A percentile compares a stretch with the other conserved stretches of the same genome.
Evolutionary conservation across 164 flowering plant genomes (phyloP).

Genomic region (Stephania cephalantha): DNA sequence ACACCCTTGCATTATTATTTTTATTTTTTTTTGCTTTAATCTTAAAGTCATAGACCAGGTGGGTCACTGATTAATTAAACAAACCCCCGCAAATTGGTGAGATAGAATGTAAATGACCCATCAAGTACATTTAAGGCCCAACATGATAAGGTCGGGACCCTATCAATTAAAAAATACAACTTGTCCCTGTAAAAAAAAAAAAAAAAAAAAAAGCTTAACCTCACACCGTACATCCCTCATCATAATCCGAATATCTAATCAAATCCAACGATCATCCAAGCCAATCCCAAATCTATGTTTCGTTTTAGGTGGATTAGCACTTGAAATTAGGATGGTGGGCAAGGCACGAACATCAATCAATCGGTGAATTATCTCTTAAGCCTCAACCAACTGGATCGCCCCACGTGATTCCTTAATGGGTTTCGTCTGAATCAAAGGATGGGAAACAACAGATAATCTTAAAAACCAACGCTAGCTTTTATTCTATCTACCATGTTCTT

Average conservation of each 20-base stretch:
- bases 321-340: background rate
- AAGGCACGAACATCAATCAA: background rate
- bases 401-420: background rate
- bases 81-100: too few relatives aligned
- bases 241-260: background rate
- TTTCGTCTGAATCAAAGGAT: background rate
- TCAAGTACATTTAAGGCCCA: too few relatives aligned
- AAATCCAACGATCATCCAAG: background rate
- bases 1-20: too few relatives aligned
- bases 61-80: too few relatives aligned
- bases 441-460: background rate
- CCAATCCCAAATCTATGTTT: background rate
- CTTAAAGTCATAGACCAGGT: too few relatives aligned
- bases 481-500: background rate
- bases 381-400: background rate
- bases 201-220: too few relatives aligned
- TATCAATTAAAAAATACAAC: too few relatives aligned
- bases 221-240: background rate
- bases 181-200: too few relatives aligned
- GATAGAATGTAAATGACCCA: too few relatives aligned
- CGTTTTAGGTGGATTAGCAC: background rate
- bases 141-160: too few relatives aligned
- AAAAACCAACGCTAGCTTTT: too few relatives aligned
- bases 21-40: too few relatives aligned
- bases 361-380: background rate